Base-by-base conservation (phyloP, 352 stramenopile genomes). In the Phytophthora quininea region DNA sequence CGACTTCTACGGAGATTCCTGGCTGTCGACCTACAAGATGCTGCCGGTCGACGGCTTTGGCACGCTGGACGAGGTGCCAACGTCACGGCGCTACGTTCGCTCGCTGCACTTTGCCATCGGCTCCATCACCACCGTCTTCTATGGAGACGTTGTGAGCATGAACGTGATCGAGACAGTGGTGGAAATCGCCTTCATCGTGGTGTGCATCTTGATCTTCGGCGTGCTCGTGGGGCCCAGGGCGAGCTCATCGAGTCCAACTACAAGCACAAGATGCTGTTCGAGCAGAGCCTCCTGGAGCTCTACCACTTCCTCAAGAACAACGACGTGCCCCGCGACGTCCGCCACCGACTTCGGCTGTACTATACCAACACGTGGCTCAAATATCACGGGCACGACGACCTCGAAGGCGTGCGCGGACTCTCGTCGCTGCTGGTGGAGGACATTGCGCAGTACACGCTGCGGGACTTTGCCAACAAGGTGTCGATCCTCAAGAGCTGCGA, bases 321-420 rank as follows among this genome's bases (percentile, higher is more conserved):
- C 55, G 72, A 89, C 14, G 79, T 92, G 0, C 80, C 84, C 4
- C 73, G 65, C 9, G 69, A 78, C 27, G 71, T 90, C 15, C 75
- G 79, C 0, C 68, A 86, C 27, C 79, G 83, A 7, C 64, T 92
- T 19, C 74, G 76, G 2, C 71, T 84, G 0, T 90, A 89, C 56
- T 90, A 89, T 56, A 88, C 69, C 24, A 89, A 90, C 67, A 89
- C 81, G 15, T 90, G 81, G 84, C 67, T 92, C 1, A 82, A 82
- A 8, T 87, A 86, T 55, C 77, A 85, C 53, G 81, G 84, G 15
- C 68, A 89, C 52, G 79, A 90, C 49, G 79, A 90, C 52, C 64
- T 82, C 45, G 77, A 89, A 32, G 80, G 77, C 19, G 72, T 88
- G n/a, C 62, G 79, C 3, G 78, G 82, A 1, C 74, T 92, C 5